phyloP scores from a whole-genome alignment of 352 stramenopile genomes.

The Phytophthora tentaculata region DNA sequence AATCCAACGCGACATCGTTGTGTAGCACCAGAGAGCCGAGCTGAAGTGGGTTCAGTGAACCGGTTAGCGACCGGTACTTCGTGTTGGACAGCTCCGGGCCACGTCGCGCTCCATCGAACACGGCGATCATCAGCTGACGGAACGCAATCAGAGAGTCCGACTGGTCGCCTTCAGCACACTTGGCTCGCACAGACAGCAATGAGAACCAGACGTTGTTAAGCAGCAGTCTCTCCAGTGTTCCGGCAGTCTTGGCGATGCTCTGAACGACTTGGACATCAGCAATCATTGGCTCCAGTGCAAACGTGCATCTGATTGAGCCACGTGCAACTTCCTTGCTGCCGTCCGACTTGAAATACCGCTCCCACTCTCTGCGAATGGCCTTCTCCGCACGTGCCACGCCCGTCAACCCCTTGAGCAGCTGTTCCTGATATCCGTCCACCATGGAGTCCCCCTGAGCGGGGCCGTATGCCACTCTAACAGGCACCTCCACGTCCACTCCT shows the following conservation, averaged over 20 bases:
- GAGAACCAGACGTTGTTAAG: constrained; percentile 30
- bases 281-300: constrained; percentile 28
- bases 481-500: constrained; percentile 13
- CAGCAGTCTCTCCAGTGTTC: constrained; percentile 11
- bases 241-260: constrained; percentile 10
- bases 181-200: constrained; percentile 9
- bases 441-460: neutral
- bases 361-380: constrained; percentile 13
- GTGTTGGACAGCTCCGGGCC: constrained; percentile 5
- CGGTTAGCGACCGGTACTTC: neutral
- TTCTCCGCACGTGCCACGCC: constrained; percentile 9
- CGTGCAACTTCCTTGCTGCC: neutral
- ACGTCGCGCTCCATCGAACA: constrained; percentile 13
- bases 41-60: constrained; percentile 3
- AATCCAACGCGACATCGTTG: neutral
- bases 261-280: constrained; percentile 6
- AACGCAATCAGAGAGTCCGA: constrained; percentile 16
- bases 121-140: constrained; percentile 19
- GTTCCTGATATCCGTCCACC: constrained; percentile 3
- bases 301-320: constrained; percentile 13
- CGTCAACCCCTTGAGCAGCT: constrained; percentile 15
- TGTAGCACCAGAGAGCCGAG: constrained; percentile 15
- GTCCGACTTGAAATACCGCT: neutral
- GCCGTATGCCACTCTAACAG: constrained; percentile 5
- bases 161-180: constrained; percentile 3